These are phyloP conservation scores for Sanghuangporus weigelae DNA, from an alignment of 1,284 basidiomycete species.

Conservation along the genomic window DNA sequence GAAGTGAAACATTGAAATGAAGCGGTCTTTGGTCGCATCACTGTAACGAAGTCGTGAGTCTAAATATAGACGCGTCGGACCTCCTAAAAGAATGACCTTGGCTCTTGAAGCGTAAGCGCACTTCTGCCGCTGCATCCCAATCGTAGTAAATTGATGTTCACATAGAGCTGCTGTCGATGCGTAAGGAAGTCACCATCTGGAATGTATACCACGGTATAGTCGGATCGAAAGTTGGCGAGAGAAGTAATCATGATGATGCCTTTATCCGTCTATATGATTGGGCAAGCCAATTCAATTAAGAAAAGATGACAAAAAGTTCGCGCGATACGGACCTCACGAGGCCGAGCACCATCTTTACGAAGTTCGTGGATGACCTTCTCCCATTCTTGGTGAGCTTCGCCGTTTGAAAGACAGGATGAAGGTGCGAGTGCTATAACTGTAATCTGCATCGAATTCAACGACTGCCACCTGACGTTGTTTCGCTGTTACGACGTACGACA, in stretches of 20 bases:
- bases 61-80: background rate
- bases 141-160: conserved; percentile 72
- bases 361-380: conserved; percentile 54
- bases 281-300: conserved; percentile 5
- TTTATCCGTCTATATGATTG: conserved; percentile 44
- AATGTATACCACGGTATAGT: conserved; percentile 75
- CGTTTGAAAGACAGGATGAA: conserved; percentile 32
- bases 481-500: conserved; percentile 35
- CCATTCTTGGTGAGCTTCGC: conserved; percentile 52
- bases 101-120: conserved; percentile 70
- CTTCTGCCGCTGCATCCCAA: conserved; percentile 74
- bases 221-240: conserved; percentile 76
- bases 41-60: conserved; percentile 30
- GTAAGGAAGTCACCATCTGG: conserved; percentile 62
- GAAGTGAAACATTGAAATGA: conserved; percentile 62
- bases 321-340: conserved; percentile 45
- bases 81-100: conserved; percentile 40
- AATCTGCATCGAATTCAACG: conserved; percentile 35
- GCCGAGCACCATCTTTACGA: conserved; percentile 60
- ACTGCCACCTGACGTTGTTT: background rate
- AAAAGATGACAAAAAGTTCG: background rate
- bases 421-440: conserved; percentile 53
- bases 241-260: conserved; percentile 77
- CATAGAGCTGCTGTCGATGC: conserved; percentile 59
- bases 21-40: conserved; percentile 72